Evolutionary conservation across 345 rosid species (phyloP).

Genomic region (Populus pruinosa): DNA sequence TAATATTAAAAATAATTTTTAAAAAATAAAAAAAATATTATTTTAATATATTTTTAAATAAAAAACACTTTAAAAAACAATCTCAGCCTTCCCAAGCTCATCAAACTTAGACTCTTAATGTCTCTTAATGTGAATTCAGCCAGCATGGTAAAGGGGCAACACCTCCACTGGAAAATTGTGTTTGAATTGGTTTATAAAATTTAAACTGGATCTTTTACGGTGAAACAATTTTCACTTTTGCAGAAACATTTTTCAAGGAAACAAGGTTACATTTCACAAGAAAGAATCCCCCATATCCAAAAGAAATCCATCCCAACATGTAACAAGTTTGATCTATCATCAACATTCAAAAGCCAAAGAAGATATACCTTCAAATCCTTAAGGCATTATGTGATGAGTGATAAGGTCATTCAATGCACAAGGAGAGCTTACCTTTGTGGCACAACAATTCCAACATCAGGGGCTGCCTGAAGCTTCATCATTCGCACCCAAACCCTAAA

Average conservation of each 20-base stretch:
- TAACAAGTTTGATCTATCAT: not conserved
- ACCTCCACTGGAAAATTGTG: too few species aligned
- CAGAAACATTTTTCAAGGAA: not conserved
- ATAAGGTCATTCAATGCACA: not conserved
- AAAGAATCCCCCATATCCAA: not conserved
- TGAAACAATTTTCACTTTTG: not conserved
- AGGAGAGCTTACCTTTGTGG: not conserved
- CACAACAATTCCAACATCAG: not conserved
- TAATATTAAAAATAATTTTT: too few species aligned
- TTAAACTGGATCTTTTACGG: too few species aligned
- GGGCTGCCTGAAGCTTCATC: not conserved
- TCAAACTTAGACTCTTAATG: too few species aligned
- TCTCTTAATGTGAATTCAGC: too few species aligned
- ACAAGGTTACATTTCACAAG: not conserved
- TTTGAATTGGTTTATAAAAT: too few species aligned
- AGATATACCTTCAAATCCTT: not conserved
- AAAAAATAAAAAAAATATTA: too few species aligned
- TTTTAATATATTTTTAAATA: too few species aligned
- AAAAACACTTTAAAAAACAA: too few species aligned
- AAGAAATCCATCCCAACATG: too few species aligned
- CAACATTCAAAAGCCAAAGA: not conserved
- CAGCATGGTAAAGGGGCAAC: too few species aligned
- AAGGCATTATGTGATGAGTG: not conserved
- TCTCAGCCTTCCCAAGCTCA: too few species aligned
- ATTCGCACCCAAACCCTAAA: not conserved